phyloP scores from a whole-genome alignment of 2,329 filamentous ascomycete genomes.

The Sclerotinia glacialis region DNA sequence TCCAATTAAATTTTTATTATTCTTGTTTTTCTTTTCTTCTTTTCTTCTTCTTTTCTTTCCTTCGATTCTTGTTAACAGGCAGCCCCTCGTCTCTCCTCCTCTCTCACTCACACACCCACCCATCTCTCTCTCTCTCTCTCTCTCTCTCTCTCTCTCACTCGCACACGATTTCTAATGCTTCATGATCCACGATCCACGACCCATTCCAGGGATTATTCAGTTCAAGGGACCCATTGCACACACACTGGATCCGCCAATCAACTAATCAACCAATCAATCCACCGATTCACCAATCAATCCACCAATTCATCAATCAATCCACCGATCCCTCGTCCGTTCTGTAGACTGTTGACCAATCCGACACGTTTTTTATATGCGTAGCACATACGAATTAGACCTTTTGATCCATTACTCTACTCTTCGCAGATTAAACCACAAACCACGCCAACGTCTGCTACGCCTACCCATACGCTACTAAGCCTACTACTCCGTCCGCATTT shows the following conservation, averaged over 20 bases:
- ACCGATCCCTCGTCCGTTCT: not conserved
- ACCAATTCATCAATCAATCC: not conserved
- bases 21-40: not conserved
- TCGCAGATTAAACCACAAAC: conserved; percentile 14
- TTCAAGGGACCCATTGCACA: conserved; percentile 11
- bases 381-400: conserved; percentile 10
- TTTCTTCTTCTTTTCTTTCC: not conserved
- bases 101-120: not conserved
- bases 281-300: conserved; percentile 12
- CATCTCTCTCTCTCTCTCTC: not conserved
- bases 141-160: not conserved
- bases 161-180: conserved; percentile 4
- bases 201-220: conserved; percentile 11
- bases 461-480: not conserved
- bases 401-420: conserved; percentile 11
- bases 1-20: conserved; percentile 2
- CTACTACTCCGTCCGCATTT: too few relatives aligned
- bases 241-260: not conserved
- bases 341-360: conserved; percentile 21
- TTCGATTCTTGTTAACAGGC: conserved; percentile 4
- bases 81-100: not conserved
- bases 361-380: conserved; percentile 15
- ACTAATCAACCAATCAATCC: not conserved
- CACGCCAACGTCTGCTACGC: conserved; percentile 10
- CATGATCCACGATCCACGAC: conserved; percentile 3